Base-by-base conservation (phyloP, 202 grass and related monocot genomes). In the Saccharum hybrid region DNA sequence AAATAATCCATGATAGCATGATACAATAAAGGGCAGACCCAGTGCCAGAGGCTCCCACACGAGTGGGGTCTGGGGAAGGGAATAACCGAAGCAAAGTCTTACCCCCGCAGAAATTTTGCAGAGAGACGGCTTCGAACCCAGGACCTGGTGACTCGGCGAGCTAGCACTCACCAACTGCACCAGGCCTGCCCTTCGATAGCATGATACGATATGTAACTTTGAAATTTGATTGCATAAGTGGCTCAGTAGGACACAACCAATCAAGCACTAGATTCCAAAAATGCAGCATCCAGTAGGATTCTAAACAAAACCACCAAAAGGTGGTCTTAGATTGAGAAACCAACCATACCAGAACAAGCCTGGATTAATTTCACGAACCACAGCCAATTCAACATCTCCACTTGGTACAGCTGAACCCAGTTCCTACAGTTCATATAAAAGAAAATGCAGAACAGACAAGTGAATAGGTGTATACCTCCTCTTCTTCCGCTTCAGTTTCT, bases 391-490 rank as follows among this genome's bases (percentile, higher is more conserved):
- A 76, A 12, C 1, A 38, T 52, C 41, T 56, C 52, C 9, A 18
- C 34, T 31, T 77, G 19, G 16, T 16, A 83, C 40, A 16, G 30
- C 33, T 28, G 74, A 83, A 83, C 26, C 36, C 59, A 66, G 2
- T 66, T 79, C 65, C 59, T n/a, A 76, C 8, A 23, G 57, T 61
- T 61, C 46, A 69, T 66, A 86, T 67, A 45, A 84, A 82, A 66
- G 10, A 79, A 66, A 30, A 26, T 36, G 63, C 19, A 41, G 21
- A 75, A 68, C 48, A 64, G 19, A 79, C 19, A 42, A 76, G 42
- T 40, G 52, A 49, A 86, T 39, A 81, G 48, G 7, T 63, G 9
- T 56, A 73, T 72, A 99, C 96, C 89, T 99, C 93, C 68, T 96
- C 93, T 88, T 89, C 89, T 74, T 56, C 46, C 78, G 75, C 46